Evolutionary conservation across 2,329 filamentous ascomycete species (phyloP).

Genomic region (Clarireedia monteithiana): DNA sequence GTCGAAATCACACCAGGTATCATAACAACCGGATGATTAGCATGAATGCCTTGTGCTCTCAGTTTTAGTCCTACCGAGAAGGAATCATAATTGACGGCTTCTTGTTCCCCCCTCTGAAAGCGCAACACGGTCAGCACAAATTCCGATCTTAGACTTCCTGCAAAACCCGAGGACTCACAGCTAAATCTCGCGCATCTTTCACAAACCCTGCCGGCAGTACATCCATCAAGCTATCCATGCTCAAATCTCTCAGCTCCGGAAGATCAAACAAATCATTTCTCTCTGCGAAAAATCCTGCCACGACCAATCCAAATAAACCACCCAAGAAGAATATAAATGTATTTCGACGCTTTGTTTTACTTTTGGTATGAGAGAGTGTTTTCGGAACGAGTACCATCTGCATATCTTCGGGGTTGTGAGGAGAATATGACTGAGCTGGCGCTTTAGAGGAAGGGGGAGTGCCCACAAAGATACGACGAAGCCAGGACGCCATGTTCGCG

Average conservation of each 20-base stretch:
- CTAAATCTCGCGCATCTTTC: conserved; percentile 76
- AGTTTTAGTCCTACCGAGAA: conserved; percentile 86
- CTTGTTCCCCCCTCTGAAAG: conserved; percentile 69
- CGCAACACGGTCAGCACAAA: conserved; percentile 3
- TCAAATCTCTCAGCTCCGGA: conserved; percentile 60
- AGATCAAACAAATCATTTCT: conserved; percentile 85
- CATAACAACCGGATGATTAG: conserved; percentile 90
- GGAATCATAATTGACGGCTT: conserved; percentile 84
- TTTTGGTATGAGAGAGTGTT: conserved; percentile 27
- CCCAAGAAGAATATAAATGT: conserved; percentile 82
- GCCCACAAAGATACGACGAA: conserved; percentile 1
- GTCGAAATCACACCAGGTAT: conserved; percentile 96
- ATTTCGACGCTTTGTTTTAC: conserved; percentile 50
- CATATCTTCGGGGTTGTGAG: conserved; percentile 34
- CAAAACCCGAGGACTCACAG: conserved; percentile 42
- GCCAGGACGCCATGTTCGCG: background rate
- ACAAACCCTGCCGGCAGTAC: conserved; percentile 80
- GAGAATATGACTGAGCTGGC: conserved; percentile 9
- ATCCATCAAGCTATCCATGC: conserved; percentile 80
- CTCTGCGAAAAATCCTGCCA: conserved; percentile 82
- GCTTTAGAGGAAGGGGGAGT: conserved; percentile 12
- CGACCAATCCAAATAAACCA: conserved; percentile 81
- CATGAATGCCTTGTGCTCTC: conserved; percentile 69
- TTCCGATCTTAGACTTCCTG: conserved; percentile 3
- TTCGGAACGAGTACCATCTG: conserved; percentile 44